Evolutionary conservation across 495 filamentous ascomycete genomes (phyloP), one percentile per base, ranked within the genome.

Genomic region (Penicillium lagena): DNA sequence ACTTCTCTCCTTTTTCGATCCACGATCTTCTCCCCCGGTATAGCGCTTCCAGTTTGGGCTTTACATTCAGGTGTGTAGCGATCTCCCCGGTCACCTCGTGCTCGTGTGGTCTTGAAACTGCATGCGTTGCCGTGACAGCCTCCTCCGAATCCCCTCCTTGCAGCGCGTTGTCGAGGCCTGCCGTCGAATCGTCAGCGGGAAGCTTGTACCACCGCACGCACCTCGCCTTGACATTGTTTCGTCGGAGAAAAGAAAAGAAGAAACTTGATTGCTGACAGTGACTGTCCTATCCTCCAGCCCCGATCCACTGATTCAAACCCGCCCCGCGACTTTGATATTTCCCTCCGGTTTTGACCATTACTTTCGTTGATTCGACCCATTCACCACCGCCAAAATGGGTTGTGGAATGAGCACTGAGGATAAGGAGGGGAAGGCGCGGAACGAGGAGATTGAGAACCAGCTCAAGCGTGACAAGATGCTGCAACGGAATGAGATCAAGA

Each of bases 381-480:
- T 4, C 22, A 22, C 31, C 5, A 53, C 64, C 64, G 78, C 61
- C 87, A 89, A 79, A 54, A 98, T 98, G 93, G 93, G 93, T 83
- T 98, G 93, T 68, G 90, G 90, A 69, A 95, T 96, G 90, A 97
- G 94, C 62, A 95, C 94, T 58, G 93, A 97, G 79, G 93, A 96
- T 74, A 96, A 95, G 89, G 93, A 98, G 89, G 94, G 93, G 71
- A 96, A 95, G 86, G 83, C 87, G 70, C 82, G 90, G 57, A 97
- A 98, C 68, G 93, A 96, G 77, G 90, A 96, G 82, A 98, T 98
- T 62, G 93, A 98, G 71, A 96, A 95, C 68, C 86, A 91, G 77
- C 75, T 98, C 60, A 94, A 95, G 75, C 79, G 83, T 63, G 93
- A 98, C 67, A 91, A 89, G 76, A 85, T 95, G 81, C 80, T 87